Evolutionary conservation across 805 yeast genomes (phyloP), one percentile per base, ranked within the genome.

Genomic region (Wickerhamiella occidentalis): DNA sequence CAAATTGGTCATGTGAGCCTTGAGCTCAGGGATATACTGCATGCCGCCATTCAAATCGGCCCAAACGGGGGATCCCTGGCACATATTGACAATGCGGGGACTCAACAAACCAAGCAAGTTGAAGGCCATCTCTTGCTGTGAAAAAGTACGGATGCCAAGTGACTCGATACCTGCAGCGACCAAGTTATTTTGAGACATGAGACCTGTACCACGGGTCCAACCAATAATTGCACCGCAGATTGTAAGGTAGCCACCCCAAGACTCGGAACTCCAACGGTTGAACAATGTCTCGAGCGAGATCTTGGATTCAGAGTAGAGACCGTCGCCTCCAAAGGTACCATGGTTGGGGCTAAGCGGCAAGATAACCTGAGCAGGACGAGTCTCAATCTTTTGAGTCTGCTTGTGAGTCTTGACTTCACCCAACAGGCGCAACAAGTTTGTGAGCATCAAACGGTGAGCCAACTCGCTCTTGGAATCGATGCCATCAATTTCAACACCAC

Each of bases 141-240:
- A 85, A 79, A 90, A 92, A 40, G 99, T 92, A 72, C 97, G 84
- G 45, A 92, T 96, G 62, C 98, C 97, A 53, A 83, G 73, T 65
- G 79, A 78, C 72, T 92, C 99, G 63, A 92, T 85, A 58, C 96
- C 96, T 71, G 88, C 96, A 54, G 99, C 96, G 67, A 92, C 85
- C 65, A 86, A 82, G 73, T 92, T 92, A 77, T 92, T 92, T 60
- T 82, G 96, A 63, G 87, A 76, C 99, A 92, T 92, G 64, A 92
- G 80, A 64, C 99, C 99, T 52, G 99, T 92, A 69, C 99, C 99
- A 77, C 99, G 85, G 56, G 99, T 92, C 99, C 99, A 92, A 66
- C 99, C 99, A 68, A 92, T 92, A 58, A 92, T 77, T 42, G 98
- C 96, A 75, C 99, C 99, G 69, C 96, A 88, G 53, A 92, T 74